phyloP scores from a whole-genome alignment of 257 asterid species.

The Solanum chiquidenum region DNA sequence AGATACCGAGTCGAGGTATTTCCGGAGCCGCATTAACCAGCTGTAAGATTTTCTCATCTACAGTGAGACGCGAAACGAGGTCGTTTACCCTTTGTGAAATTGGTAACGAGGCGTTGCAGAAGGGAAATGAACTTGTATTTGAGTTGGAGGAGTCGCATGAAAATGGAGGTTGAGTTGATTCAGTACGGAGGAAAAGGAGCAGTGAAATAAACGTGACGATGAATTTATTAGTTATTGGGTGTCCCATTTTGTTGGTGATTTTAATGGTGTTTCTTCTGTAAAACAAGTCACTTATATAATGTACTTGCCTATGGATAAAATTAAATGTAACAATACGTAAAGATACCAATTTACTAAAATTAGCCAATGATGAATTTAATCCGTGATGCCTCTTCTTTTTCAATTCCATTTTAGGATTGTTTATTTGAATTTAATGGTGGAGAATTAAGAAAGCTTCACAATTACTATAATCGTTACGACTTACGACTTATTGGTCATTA shows the following conservation, averaged over 20 bases:
- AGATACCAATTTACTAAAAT: background rate
- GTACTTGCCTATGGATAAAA: background rate
- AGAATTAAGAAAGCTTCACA: no score
- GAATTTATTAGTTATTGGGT: background rate
- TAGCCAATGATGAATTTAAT: background rate
- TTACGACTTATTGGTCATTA: background rate
- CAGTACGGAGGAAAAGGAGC: background rate
- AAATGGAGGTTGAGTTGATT: slow-evolving; percentile 27
- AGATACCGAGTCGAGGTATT: slow-evolving; percentile 48
- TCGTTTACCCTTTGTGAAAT: slow-evolving; percentile 26
- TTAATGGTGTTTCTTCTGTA: background rate
- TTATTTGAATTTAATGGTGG: no score
- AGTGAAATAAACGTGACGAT: background rate
- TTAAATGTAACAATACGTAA: background rate
- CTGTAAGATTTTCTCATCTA: slow-evolving; percentile 57
- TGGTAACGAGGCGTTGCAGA: slow-evolving; percentile 31
- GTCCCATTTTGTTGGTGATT: background rate
- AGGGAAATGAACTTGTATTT: slow-evolving; percentile 29
- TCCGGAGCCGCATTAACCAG: slow-evolving; percentile 46
- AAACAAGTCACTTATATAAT: background rate
- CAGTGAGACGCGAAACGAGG: slow-evolving; percentile 43
- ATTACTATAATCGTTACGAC: no score
- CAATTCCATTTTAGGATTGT: no score
- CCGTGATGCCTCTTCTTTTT: no score
- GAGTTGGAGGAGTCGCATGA: slow-evolving; percentile 50